Evolutionary conservation across 1,284 basidiomycete genomes (phyloP), one percentile per base, ranked within the genome.

Genomic region (Apiotrichum domesticum): DNA sequence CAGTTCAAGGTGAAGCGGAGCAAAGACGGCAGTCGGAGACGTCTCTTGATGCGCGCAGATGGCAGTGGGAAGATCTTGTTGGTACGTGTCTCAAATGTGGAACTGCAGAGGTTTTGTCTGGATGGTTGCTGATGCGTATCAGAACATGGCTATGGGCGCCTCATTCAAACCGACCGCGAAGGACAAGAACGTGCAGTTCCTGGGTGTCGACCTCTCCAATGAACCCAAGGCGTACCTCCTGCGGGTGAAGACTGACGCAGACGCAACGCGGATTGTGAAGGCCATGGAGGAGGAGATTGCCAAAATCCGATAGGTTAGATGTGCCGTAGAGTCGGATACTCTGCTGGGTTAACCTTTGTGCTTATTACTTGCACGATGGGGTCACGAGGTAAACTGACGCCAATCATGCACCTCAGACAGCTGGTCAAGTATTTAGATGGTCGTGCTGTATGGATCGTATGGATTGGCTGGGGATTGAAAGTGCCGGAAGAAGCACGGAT

Each of bases 211-310:
- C 52, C 52, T 60, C 21, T 62, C 69, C 15, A 83, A 82, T 35
- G 73, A 73, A 32, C 78, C 84, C 40, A 80, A 81, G 51, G 81
- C 83, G 7, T 90, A 84, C 72, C 81, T 78, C 59, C 70, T 90
- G 43, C 81, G 85, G 29, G 77, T 86, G 42, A 84, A 84, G 71
- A 85, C 81, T 6, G 82, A 84, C 57, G 81, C 82, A 5, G 79
- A 82, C 47, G 87, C 87, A 0, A 73, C 64, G 37, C 80, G 80
- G 46, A 73, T 89, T 59, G 83, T 84, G 63, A 79, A 78, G 14
- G 83, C 81, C 9, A 68, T 90, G 29, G 83, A 86, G 35, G 80
- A 81, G 62, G 87, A 90, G 73, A 81, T 86, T 11, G 79, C 44
- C 11, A 39, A 52, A 6, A 45, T 46, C 21, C 21, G 21, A 21